Percentiles rank a stretch among this genome's conserved stretches.
Conservation (phyloP, 139 green algal species). For the Gonium pectorale region DNA sequence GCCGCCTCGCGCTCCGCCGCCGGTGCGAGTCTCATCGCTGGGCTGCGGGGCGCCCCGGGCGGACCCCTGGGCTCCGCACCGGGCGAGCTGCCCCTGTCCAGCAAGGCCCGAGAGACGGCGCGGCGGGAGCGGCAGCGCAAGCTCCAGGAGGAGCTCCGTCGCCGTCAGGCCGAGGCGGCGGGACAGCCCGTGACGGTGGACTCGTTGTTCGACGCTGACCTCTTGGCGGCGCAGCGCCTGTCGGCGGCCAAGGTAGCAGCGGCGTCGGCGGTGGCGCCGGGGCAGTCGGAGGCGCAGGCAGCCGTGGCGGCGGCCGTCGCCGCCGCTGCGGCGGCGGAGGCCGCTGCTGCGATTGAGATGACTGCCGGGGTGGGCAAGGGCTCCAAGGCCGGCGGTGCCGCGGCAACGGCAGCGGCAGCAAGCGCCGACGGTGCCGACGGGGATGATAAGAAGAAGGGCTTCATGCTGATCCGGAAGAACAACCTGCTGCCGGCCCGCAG, state of each 20-base stretch:
- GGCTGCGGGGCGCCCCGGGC: neutral
- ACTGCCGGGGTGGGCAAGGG: neutral
- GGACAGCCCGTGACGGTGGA: conserved; percentile 23
- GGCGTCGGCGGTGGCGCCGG: neutral
- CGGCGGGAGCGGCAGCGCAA: conserved; percentile 32
- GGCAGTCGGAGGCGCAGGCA: neutral
- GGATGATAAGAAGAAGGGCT: conserved; percentile 21
- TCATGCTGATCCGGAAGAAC: conserved; percentile 48
- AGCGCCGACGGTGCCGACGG: neutral
- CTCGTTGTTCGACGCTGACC: conserved; percentile 26
- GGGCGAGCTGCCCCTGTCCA: conserved; percentile 31
- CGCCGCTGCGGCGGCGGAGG: neutral
- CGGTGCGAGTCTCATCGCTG: neutral
- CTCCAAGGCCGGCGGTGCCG: neutral
- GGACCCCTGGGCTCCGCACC: neutral
- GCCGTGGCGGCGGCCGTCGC: conserved; percentile 17
- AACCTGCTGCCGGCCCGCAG: conserved; percentile 42
- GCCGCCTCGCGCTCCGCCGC: neutral
- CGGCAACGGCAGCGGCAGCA: neutral
- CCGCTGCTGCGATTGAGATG: too few relatives aligned
- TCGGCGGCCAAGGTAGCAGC: neutral
- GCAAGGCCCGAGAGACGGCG: conserved; percentile 19
- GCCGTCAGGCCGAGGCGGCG: conserved; percentile 39
- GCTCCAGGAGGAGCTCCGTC: conserved; percentile 42
- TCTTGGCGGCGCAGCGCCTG: conserved; percentile 16